A percentile compares a stretch with the other conserved stretches of the same genome.
Evolutionary conservation across 2,329 filamentous ascomycete species (phyloP).

Genomic region (Talaromyces rugulosus): DNA sequence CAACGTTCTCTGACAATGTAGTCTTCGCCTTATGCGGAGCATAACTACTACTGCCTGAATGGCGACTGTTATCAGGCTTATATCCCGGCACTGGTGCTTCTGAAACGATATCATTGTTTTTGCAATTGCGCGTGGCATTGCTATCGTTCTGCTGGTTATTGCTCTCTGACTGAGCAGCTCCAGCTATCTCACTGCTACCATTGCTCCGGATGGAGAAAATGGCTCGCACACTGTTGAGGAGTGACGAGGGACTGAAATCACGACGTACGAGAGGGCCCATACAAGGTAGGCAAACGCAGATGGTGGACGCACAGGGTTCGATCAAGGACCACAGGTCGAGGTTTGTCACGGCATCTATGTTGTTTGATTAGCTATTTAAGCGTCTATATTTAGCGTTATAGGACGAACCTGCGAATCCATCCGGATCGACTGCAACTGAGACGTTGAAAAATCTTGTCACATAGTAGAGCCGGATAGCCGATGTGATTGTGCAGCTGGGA

Average conservation of each 20-base stretch:
- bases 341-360: constrained; percentile 3
- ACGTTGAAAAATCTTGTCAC: constrained; percentile 1
- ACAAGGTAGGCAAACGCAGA: constrained; percentile 5
- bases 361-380: not conserved
- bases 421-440: not conserved
- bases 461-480: constrained; percentile 5
- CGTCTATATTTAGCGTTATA: not conserved
- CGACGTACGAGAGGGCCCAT: constrained; percentile 2
- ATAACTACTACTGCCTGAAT: not conserved
- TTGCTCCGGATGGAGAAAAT: not conserved
- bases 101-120: not conserved
- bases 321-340: constrained; percentile 8
- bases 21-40: not conserved
- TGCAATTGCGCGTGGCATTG: not conserved
- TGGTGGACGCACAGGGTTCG: constrained; percentile 5
- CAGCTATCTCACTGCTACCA: not conserved
- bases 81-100: not conserved
- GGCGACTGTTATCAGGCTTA: not conserved
- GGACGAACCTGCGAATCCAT: constrained; percentile 2
- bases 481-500: constrained; percentile 2
- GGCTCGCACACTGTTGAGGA: constrained; percentile 1
- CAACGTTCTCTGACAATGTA: not conserved
- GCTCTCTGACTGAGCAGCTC: not conserved
- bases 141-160: not conserved
- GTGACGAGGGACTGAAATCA: not conserved